These are phyloP conservation scores for Oidium heveae DNA, from an alignment of 2,329 filamentous ascomycete species.

Conservation along the genomic window DNA sequence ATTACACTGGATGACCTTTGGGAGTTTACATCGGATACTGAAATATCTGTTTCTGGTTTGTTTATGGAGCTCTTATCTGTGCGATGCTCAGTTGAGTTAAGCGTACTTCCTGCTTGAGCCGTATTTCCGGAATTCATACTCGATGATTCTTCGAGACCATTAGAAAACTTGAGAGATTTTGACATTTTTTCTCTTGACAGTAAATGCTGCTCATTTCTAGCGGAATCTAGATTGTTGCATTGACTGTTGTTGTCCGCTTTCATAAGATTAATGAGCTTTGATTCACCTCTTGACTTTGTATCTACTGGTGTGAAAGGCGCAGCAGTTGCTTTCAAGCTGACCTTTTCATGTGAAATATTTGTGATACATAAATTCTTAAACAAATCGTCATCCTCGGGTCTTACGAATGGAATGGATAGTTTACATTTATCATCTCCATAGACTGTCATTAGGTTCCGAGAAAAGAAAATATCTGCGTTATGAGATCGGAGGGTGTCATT, in stretches of 20 bases:
- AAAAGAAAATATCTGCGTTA: constrained; percentile 77
- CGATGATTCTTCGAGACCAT: background rate
- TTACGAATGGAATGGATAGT: constrained; percentile 70
- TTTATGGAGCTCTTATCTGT: background rate
- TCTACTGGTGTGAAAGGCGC: constrained; percentile 12
- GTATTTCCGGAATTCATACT: background rate
- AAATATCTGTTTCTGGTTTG: constrained; percentile 1
- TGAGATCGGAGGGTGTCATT: constrained; percentile 69
- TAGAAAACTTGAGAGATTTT: background rate
- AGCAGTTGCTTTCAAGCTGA: constrained; percentile 25
- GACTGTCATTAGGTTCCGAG: constrained; percentile 67
- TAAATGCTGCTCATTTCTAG: no score
- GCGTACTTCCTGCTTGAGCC: background rate
- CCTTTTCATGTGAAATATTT: constrained; percentile 26
- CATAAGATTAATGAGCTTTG: background rate
- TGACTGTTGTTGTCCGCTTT: background rate
- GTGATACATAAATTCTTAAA: constrained; percentile 57
- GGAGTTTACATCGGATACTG: constrained; percentile 10
- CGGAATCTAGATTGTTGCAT: no score
- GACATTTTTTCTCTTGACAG: no score
- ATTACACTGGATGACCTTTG: constrained; percentile 29
- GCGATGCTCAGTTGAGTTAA: background rate
- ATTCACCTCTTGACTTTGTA: constrained; percentile 3
- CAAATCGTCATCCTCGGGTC: constrained; percentile 61
- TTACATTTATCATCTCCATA: constrained; percentile 73